Conservation (phyloP, 2,329 filamentous ascomycete species). For the Pseudocercospora fijiensis region DNA sequence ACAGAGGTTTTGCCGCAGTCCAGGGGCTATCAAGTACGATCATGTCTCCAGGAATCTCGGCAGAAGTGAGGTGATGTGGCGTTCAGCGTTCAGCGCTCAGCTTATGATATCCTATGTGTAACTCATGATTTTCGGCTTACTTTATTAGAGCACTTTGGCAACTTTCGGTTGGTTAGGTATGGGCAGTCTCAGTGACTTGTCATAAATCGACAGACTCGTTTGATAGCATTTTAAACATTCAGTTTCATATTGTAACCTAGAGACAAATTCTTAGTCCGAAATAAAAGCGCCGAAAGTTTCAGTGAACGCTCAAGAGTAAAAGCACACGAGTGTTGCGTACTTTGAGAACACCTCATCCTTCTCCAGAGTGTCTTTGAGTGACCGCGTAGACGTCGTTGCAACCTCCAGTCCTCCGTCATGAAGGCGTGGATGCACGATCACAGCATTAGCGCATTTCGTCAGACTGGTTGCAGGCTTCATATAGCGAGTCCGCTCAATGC, state of each 20-base stretch:
- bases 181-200: background rate
- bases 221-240: background rate
- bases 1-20: background rate
- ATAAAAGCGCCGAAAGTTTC: background rate
- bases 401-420: slow-evolving; percentile 23
- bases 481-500: slow-evolving; percentile 18
- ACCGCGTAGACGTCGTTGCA: slow-evolving; percentile 14
- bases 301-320: slow-evolving; percentile 8
- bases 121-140: background rate
- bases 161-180: background rate
- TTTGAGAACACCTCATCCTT: slow-evolving; percentile 15
- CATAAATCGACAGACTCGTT: background rate
- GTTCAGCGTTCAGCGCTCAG: background rate
- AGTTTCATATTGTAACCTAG: background rate
- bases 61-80: background rate
- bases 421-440: slow-evolving; percentile 22
- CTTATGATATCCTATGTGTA: background rate
- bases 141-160: background rate
- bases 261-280: background rate
- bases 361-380: slow-evolving; percentile 8
- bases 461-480: slow-evolving; percentile 15
- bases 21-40: slow-evolving; percentile 1
- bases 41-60: background rate
- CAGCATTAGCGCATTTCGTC: slow-evolving; percentile 18
- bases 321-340: slow-evolving; percentile 17